Base-by-base conservation (phyloP, 352 stramenopile species). In the Pythium scleroteichum region DNA sequence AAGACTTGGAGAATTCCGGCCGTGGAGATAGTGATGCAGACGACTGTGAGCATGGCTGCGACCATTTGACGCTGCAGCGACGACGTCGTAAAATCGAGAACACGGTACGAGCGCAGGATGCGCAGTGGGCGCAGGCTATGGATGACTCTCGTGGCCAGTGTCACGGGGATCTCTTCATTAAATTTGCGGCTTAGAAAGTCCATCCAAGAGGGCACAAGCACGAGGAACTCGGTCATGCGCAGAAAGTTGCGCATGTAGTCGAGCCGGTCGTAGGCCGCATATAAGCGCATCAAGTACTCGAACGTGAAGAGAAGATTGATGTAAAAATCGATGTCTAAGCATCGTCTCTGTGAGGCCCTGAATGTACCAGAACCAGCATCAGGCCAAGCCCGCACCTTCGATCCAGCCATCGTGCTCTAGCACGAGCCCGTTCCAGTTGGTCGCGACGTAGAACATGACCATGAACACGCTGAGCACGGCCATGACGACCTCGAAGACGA, bases 31-130 rank as follows among this genome's bases (percentile, higher is more conserved):
- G 88, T 74, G 32, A 93, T 93, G 12, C 66, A 87, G 3, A 90
- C 68, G 17, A 93, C 70, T 0, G 80, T 93, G 32, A 93, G 71
- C 38, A 86, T 62, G 4, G 74, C 77, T 2, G 84, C 78, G 38
- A 76, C 59, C 14, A 87, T 72, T 58, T 93, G 82, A 6, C 81
- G 78, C 56, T 93, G 78, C 2, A 93, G 64, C 0, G 83, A 91
- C 8, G 84, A 91, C 13, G 67, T 79, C 9, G 84, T 85, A 47
- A 92, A 93, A 22, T 88, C 72, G 4, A 93, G 68, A 20, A 93
- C 74, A 8, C 84, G 84, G 38, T 88, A 91, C 7, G 85, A 74
- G 1, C 84, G 84, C 24, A 90, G 56, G 41, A 93, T 87, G 0
- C 84, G 80, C 23, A 91, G 48, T 12, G 84, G 73, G 6, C 78